A percentile compares a stretch with the other conserved stretches of the same genome.
phyloP scores from a whole-genome alignment of 352 stramenopile species.

The Globisporangium alternatum region DNA sequence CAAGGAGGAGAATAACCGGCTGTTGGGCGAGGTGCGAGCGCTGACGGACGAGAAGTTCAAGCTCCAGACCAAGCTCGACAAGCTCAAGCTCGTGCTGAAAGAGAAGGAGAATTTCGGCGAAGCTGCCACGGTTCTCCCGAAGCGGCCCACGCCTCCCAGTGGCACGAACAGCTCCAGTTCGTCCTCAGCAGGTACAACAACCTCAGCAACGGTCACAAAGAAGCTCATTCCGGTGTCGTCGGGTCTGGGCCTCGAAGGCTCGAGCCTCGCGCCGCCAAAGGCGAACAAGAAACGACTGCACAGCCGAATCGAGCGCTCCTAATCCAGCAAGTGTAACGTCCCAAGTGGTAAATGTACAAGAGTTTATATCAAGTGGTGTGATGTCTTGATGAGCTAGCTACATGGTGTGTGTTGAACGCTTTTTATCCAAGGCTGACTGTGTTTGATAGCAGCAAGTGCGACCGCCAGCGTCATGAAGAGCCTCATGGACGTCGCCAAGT shows the following conservation, averaged over 20 bases:
- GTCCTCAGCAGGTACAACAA: neutral
- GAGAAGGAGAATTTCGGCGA: conserved; percentile 72
- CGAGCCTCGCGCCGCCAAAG: conserved; percentile 21
- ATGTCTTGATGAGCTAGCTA: neutral
- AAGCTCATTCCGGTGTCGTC: conserved; percentile 16
- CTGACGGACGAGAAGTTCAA: conserved; percentile 66
- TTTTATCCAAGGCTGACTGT: neutral
- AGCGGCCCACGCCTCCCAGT: conserved; percentile 19
- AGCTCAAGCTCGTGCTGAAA: conserved; percentile 45
- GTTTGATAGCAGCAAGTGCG: neutral
- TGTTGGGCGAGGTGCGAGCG: conserved; percentile 63
- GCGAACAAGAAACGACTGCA: conserved; percentile 39
- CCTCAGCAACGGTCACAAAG: conserved; percentile 3
- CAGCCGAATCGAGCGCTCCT: conserved; percentile 18
- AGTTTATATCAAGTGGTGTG: neutral
- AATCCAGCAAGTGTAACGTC: conserved; percentile 8
- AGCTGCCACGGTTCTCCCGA: conserved; percentile 14
- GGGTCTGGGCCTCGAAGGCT: conserved; percentile 14
- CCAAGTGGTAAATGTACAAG: conserved; percentile 11
- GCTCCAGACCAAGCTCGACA: conserved; percentile 43
- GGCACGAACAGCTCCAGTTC: conserved; percentile 9
- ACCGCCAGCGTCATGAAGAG: conserved; percentile 18
- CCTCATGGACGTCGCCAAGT: conserved; percentile 51
- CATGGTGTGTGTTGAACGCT: neutral
- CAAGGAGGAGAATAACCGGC: conserved; percentile 81